Base-by-base conservation (phyloP, 345 rosid genomes). In the Populus tremula region DNA sequence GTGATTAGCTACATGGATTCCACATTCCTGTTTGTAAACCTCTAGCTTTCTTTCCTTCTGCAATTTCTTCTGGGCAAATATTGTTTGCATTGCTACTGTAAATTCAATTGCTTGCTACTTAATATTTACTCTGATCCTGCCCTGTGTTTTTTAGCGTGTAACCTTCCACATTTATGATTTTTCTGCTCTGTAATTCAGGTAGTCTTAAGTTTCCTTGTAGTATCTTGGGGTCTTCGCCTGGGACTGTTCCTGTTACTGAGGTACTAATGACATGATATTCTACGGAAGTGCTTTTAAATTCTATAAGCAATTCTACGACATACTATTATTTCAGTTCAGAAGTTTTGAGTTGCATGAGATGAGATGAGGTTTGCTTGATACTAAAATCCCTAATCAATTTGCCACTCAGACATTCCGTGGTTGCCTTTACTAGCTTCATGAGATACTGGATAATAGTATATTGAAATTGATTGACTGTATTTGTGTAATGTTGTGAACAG, bases 191-290 rank as follows among this genome's bases (percentile, higher is more conserved):
- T 63, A 45, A 83, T 83, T 38, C 94, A 95, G 99, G 84, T 92
- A 2, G 85, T 93, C 77, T 84, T 91, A 84, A 95, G 93, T 71
- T 63, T 76, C 61, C 91, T 95, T 64, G 94, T 90, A 6, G 86
- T 90, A 27, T 2, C 86, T 72, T 93, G 99, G 99, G 94, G 99
- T 68, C 87, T 95, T 87, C 97, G 99, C 72, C 87, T 95, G 67
- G 93, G 75, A 76, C 16, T 90, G 64, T 95, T 91, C 81, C 91
- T 95, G 39, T 78, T 93, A 17, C 84, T 93, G 92, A 91, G 98
- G 99, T 94, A 84, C 70, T 70, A 36, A 50, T 71, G 27, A 59
- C 12, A 45, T 78, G 64, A 2, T 79, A 50, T 73, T 36, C 43
- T 31, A 14, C 8, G 12, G 31, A 43, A 5, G 8, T 6, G 1